Evolutionary conservation across 495 filamentous ascomycete genomes (phyloP), one percentile per base, ranked within the genome.

Genomic region (Penicillium canariense): DNA sequence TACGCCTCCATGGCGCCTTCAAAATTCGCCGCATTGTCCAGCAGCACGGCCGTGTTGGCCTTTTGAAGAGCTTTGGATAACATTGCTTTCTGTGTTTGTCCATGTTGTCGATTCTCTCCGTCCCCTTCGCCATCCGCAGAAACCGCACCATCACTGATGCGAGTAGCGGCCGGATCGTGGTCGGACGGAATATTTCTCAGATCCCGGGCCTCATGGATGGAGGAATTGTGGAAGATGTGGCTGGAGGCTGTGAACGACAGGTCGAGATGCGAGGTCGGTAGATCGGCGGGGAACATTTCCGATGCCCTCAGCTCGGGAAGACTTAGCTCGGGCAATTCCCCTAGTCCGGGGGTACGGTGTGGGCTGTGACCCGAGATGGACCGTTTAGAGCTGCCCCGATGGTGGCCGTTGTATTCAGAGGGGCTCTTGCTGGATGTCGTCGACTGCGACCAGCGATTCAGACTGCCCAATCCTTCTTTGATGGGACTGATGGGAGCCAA

Each of bases 11-110:
- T 87, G 26, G 94, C 94, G 22, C 91, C 91, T 67, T 94, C 90
- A 59, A 92, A 88, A 67, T 97, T 96, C 61, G 92, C 88, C 4
- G 90, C 91, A 75, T 96, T 95, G 68, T 98, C 94, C 27, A 97
- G 82, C 50, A 95, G 79, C 14, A 98, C 94, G 7, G 94, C 94
- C 20, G 89, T 94, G 60, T 97, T 96, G 32, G 94, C 94, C 70
- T 96, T 96, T 61, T 95, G 86, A 36, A 98, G 74, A 6, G 94
- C 94, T 64, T 87, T 91, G 4, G 91, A 94, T 15, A 98, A 77
- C 89, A 96, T 97, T 20, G 84, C 84, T 71, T 95, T 96, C 63
- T 96, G 88, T 1, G 88, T 90, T 49, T 69, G 79, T 52, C 61
- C 70, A 64, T 68, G 72, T 57, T 68, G 72, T 55, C 68, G 68